Conservation (phyloP, 1,139 yeast species). For the Pichia sp. region DNA sequence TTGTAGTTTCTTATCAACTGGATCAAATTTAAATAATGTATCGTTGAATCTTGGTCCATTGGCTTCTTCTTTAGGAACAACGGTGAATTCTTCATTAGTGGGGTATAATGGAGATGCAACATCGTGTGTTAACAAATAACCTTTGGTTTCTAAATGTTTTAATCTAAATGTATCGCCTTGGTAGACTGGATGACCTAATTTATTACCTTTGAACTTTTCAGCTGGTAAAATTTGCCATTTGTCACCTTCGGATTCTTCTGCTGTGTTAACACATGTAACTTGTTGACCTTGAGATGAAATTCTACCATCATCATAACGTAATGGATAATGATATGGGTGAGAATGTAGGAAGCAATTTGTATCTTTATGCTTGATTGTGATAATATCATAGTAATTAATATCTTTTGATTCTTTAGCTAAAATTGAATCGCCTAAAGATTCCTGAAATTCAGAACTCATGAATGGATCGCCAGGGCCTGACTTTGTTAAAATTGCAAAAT, state of each 20-base stretch:
- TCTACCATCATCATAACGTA: constrained; percentile 94
- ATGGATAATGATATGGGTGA: constrained; percentile 66
- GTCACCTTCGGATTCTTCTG: constrained; percentile 53
- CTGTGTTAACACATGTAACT: constrained; percentile 53
- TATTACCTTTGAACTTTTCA: constrained; percentile 32
- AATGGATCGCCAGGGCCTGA: constrained; percentile 96
- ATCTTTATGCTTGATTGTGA: constrained; percentile 72
- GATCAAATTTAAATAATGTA: constrained; percentile 72
- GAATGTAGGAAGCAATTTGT: constrained; percentile 79
- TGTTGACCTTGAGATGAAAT: constrained; percentile 93
- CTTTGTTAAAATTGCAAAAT: constrained; percentile 67
- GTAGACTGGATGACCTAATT: constrained; percentile 35
- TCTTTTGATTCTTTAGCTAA: constrained; percentile 64
- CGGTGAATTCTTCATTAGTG: constrained; percentile 87
- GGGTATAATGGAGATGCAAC: constrained; percentile 94
- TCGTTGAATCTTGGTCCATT: constrained; percentile 55
- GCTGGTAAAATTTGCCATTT: constrained; percentile 85
- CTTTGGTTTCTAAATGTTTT: constrained; percentile 74
- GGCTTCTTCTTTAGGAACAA: constrained; percentile 56
- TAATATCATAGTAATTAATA: constrained; percentile 65
- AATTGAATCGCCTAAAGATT: constrained; percentile 77
- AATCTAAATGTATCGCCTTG: constrained; percentile 70
- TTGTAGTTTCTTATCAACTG: constrained; percentile 46
- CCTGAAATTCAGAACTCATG: constrained; percentile 92
- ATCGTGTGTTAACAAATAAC: constrained; percentile 81